phyloP scores from a whole-genome alignment of 2,329 filamentous ascomycete genomes.

The Chaetoscypha palmicola region DNA sequence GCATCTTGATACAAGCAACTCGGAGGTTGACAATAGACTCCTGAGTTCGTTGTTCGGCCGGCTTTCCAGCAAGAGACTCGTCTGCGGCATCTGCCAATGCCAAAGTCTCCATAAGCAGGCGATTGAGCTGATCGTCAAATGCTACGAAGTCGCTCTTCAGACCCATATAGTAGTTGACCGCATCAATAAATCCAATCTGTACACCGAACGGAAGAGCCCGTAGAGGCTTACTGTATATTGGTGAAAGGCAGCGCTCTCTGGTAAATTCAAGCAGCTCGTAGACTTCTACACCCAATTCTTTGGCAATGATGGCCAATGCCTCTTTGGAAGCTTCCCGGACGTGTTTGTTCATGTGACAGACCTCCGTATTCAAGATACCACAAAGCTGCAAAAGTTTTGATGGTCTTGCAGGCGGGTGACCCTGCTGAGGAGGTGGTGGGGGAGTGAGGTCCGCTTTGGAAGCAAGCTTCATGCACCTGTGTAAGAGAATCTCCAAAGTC shows the following conservation, averaged over 20 bases:
- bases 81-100: slow-evolving; percentile 92
- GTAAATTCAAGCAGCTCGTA: slow-evolving; percentile 85
- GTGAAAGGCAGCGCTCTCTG: slow-evolving; percentile 80
- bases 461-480: slow-evolving; percentile 69
- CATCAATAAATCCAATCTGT: slow-evolving; percentile 97
- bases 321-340: slow-evolving; percentile 82
- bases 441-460: slow-evolving; percentile 68
- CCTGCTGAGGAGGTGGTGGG: slow-evolving; percentile 45
- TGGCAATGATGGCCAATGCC: slow-evolving; percentile 73
- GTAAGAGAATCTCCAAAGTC: slow-evolving; percentile 73
- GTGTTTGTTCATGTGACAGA: slow-evolving; percentile 93
- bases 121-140: slow-evolving; percentile 86
- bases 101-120: slow-evolving; percentile 86
- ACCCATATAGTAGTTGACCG: slow-evolving; percentile 89
- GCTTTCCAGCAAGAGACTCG: slow-evolving; percentile 85
- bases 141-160: slow-evolving; percentile 82
- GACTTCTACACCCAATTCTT: slow-evolving; percentile 68
- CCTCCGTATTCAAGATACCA: slow-evolving; percentile 76
- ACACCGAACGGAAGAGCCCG: slow-evolving; percentile 87
- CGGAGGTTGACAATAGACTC: slow-evolving; percentile 87
- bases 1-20: slow-evolving; percentile 85
- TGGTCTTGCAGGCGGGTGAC: slow-evolving; percentile 50
- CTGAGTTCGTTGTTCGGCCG: slow-evolving; percentile 88
- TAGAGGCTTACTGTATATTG: slow-evolving; percentile 92
- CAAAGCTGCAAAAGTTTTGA: slow-evolving; percentile 70